Evolutionary conservation across 1,284 basidiomycete species (phyloP), one percentile per base, ranked within the genome.

Genomic region (Crucibulum parvulum): DNA sequence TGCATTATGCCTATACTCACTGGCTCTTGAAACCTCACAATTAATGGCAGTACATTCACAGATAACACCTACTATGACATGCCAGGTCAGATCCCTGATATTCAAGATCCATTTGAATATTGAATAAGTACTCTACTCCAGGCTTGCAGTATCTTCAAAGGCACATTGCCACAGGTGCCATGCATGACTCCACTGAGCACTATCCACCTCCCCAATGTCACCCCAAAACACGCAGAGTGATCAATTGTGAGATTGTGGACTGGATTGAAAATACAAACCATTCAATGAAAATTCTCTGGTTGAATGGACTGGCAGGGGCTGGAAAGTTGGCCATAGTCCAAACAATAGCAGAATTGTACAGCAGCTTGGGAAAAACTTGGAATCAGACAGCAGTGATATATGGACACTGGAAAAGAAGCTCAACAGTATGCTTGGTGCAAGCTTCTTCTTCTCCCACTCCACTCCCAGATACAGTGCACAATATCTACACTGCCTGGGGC

Each of bases 251-350:
- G 16, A 43, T 43, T 4, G 3, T 2, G 13, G 16, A 13, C 13
- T 43, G 41, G 41, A 43, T 43, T 13, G 41, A 43, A 3, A 43
- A 43, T 43, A 13, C 41, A 43, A 16, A 43, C 16, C 41, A 3
- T 13, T 13, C 3, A 4, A 13, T 31, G 15, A 18, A 47, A 7
- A 24, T 69, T n/a, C 31, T 69, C n/a, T 69, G 68, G 65, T 37
- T 68, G 2, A 50, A 58, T 24, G 68, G 68, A 9, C 52, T 61
- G 8, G 61, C 65, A 1, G 65, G 68, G 6, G 58, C 58, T 11
- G 65, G 68, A 3, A 70, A 70, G 41, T 63, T 66, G 2, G 60
- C 65, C 3, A 63, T 69, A 8, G 62, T 60, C 2, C 65, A 65
- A 37, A 66, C 62, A 2, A 50, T 69, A 6, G 66, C 65, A 5